These are phyloP conservation scores for Eleusine indica DNA, from an alignment of 176 grass and related monocot species.

Conservation along the genomic window DNA sequence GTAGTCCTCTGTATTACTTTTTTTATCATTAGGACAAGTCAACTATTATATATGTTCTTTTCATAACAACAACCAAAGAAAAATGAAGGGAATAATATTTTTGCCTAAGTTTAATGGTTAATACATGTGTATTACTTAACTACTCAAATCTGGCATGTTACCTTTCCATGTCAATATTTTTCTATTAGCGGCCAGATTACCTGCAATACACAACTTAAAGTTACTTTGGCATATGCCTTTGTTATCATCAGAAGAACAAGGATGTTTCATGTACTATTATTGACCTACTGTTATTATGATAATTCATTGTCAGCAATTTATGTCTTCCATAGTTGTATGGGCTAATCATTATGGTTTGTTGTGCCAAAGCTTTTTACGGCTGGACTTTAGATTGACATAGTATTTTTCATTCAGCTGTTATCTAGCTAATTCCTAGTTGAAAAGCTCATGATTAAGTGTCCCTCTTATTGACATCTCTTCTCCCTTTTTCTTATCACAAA, in stretches of 20 bases:
- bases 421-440: too few species aligned
- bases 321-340: not conserved
- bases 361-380: not conserved
- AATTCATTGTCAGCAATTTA: not conserved
- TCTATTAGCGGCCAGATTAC: not conserved
- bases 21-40: too few species aligned
- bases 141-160: not conserved
- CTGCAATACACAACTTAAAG: not conserved
- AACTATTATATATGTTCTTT: too few species aligned
- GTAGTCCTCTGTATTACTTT: too few species aligned
- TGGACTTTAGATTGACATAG: too few species aligned
- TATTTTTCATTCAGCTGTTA: too few species aligned
- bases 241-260: not conserved
- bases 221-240: not conserved
- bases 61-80: too few species aligned
- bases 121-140: not conserved
- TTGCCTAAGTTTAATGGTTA: too few species aligned
- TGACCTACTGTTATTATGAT: not conserved
- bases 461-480: too few species aligned
- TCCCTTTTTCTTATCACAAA: too few species aligned
- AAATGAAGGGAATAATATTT: too few species aligned
- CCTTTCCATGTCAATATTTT: not conserved
- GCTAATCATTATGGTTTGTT: not conserved
- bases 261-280: not conserved
- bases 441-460: too few species aligned